Conservation (phyloP, 2,329 filamentous ascomycete species). For the Fusarium avenaceum region DNA sequence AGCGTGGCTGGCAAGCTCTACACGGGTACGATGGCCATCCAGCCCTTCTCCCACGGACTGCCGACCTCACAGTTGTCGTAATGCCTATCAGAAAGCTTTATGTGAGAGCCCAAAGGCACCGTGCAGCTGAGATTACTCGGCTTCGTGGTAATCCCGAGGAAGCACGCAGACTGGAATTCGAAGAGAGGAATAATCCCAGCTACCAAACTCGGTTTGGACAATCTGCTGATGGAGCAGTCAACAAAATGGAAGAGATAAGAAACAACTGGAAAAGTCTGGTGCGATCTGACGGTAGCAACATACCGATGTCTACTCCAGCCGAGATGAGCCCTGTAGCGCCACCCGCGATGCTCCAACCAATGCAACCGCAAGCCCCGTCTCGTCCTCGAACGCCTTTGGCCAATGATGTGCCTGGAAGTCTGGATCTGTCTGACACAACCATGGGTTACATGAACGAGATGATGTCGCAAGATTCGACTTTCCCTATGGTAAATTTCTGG, state of each 20-base stretch:
- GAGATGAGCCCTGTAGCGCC: constrained; percentile 25
- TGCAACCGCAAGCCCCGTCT: constrained; percentile 25
- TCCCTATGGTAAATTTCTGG: constrained; percentile 41
- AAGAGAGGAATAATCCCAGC: constrained; percentile 60
- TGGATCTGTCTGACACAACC: constrained; percentile 49
- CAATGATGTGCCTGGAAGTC: constrained; percentile 30
- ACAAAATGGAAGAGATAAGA: constrained; percentile 60
- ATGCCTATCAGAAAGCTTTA: constrained; percentile 68
- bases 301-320: constrained; percentile 31
- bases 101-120: constrained; percentile 64
- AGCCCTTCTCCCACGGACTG: constrained; percentile 60
- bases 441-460: constrained; percentile 50
- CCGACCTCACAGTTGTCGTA: constrained; percentile 64
- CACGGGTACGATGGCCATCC: constrained; percentile 56
- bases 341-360: constrained; percentile 35
- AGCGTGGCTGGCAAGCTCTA: constrained; percentile 65
- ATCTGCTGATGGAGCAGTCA: constrained; percentile 62
- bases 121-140: constrained; percentile 64
- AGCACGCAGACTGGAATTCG: constrained; percentile 63
- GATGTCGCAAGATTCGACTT: constrained; percentile 25
- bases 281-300: constrained; percentile 49
- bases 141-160: constrained; percentile 64
- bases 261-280: constrained; percentile 67
- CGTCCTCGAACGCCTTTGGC: constrained; percentile 38
- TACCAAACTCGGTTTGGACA: constrained; percentile 62